Evolutionary conservation across 192 early-diverging fungal species (phyloP).

Genomic region (Geranomyces michiganensis): DNA sequence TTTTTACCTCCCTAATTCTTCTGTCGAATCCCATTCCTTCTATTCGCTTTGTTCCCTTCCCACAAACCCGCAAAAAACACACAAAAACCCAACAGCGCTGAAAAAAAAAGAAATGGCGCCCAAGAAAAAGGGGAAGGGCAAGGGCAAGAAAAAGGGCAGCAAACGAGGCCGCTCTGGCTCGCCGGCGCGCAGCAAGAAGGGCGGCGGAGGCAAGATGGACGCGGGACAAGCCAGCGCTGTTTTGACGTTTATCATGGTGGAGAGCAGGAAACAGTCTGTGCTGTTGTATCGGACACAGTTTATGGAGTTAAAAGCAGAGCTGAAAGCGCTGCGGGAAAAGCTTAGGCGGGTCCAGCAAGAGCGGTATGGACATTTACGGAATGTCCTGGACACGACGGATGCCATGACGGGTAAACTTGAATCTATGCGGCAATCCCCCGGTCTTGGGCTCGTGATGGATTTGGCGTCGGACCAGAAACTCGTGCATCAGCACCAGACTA

Average conservation of each 20-base stretch:
- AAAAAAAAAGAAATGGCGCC: not conserved
- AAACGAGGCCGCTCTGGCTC: not conserved
- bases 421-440: slow-evolving; percentile 1
- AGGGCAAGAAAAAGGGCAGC: slow-evolving; percentile 14
- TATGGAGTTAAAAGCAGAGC: slow-evolving; percentile 16
- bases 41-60: no score
- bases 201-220: slow-evolving; percentile 15
- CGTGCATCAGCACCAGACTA: slow-evolving; percentile 6
- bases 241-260: slow-evolving; percentile 25
- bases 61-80: no score
- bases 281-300: slow-evolving; percentile 21
- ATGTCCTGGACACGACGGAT: slow-evolving; percentile 21
- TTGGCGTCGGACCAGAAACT: slow-evolving; percentile 13
- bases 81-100: no score
- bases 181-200: not conserved
- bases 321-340: not conserved
- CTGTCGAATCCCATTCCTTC: no score
- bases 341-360: slow-evolving; percentile 18
- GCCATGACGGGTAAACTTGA: slow-evolving; percentile 19
- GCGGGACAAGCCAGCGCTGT: slow-evolving; percentile 17
- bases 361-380: slow-evolving; percentile 22
- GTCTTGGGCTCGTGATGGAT: not conserved
- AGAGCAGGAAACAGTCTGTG: slow-evolving; percentile 20
- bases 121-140: slow-evolving; percentile 14
- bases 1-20: no score